phyloP scores from a whole-genome alignment of 2,329 filamentous ascomycete species.

The Dendrostoma leiphaemia region DNA sequence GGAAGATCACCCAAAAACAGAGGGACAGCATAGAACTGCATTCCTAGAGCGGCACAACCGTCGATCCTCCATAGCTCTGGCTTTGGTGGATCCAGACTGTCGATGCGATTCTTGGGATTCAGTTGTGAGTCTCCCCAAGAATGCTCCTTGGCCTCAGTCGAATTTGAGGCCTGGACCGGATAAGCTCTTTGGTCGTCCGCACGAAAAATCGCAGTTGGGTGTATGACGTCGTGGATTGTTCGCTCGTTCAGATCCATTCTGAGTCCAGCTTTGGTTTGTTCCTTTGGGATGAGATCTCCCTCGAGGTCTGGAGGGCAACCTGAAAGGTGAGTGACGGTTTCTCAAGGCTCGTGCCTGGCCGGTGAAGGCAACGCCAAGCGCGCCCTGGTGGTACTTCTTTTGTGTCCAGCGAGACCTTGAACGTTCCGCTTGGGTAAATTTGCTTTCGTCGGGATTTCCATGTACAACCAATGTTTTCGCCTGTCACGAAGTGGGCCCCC shows the following conservation, averaged over 20 bases:
- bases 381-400: too few species aligned
- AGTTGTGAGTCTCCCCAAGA: constrained; percentile 49
- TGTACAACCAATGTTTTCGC: too few species aligned
- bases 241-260: constrained; percentile 53
- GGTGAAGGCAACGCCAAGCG: too few species aligned
- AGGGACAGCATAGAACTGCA: constrained; percentile 56
- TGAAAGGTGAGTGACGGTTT: too few species aligned
- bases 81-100: constrained; percentile 47
- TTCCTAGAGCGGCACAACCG: constrained; percentile 55
- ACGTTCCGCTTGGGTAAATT: too few species aligned
- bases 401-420: too few species aligned
- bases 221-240: constrained; percentile 54
- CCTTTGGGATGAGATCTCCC: not conserved
- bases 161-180: not conserved
- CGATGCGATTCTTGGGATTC: constrained; percentile 61
- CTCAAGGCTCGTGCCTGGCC: too few species aligned
- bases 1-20: constrained; percentile 44
- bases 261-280: not conserved
- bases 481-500: too few species aligned
- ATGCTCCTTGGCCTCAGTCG: not conserved
- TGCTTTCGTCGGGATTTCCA: too few species aligned
- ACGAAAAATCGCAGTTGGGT: constrained; percentile 47
- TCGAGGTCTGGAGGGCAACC: not conserved
- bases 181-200: not conserved
- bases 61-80: constrained; percentile 57